phyloP scores from a whole-genome alignment of 768 basidiomycete genomes.

The Mycena capillaripes region DNA sequence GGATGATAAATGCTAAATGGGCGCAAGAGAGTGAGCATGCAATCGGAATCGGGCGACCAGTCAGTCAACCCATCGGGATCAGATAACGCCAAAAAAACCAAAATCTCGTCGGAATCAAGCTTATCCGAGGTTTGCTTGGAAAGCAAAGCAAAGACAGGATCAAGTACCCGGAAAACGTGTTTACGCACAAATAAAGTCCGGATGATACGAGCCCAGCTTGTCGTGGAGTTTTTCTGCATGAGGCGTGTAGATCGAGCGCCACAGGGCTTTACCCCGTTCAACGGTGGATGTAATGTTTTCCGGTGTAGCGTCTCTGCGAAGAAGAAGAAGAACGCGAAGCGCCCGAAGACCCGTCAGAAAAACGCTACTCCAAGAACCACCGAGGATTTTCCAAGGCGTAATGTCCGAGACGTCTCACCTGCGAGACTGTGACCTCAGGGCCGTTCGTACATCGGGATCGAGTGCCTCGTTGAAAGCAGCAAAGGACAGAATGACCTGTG shows the following conservation, averaged over 20 bases:
- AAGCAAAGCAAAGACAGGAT: conserved; percentile 49
- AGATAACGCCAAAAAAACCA: not conserved
- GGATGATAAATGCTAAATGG: conserved; percentile 84
- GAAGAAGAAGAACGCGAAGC: conserved; percentile 26
- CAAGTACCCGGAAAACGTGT: conserved; percentile 28
- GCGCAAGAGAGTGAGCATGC: conserved; percentile 33
- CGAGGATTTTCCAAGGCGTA: conserved; percentile 30
- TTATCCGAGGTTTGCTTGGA: conserved; percentile 42
- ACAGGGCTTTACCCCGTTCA: conserved; percentile 78
- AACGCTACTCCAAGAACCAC: conserved; percentile 19
- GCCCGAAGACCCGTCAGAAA: conserved; percentile 36
- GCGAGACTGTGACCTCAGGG: conserved; percentile 74
- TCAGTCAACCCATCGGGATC: conserved; percentile 31
- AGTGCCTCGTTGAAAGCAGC: conserved; percentile 81
- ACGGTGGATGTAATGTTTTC: conserved; percentile 79
- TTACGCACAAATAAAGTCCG: conserved; percentile 91
- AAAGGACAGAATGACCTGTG: conserved; percentile 87
- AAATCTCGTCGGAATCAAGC: not conserved
- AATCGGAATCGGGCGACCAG: conserved; percentile 26
- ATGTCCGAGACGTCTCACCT: conserved; percentile 63
- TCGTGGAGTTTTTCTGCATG: conserved; percentile 90
- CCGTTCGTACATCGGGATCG: conserved; percentile 84
- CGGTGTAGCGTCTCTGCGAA: conserved; percentile 66
- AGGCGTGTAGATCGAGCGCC: conserved; percentile 91
- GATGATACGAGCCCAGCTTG: conserved; percentile 91